Conservation (phyloP, 257 asterid species). For the Solanum sejunctum region DNA sequence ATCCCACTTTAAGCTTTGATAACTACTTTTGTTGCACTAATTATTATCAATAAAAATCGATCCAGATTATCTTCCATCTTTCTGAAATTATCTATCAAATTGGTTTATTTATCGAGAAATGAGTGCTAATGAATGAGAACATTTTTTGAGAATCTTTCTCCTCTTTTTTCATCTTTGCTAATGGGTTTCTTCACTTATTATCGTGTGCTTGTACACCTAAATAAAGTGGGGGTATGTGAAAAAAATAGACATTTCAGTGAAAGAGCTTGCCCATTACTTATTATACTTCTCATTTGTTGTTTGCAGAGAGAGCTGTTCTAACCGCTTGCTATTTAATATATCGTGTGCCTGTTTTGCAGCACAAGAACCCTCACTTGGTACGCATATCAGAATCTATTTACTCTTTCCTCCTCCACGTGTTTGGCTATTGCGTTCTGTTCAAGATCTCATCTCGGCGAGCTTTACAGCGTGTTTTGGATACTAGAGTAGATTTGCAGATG, state of each 20-base stretch:
- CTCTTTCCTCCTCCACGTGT: neutral
- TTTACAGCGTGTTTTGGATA: too few species aligned
- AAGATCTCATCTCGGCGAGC: neutral
- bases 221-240: neutral
- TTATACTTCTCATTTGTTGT: neutral
- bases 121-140: neutral
- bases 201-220: neutral
- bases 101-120: neutral
- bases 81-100: neutral
- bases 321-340: neutral
- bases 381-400: neutral
- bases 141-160: neutral
- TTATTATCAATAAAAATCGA: neutral
- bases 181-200: neutral
- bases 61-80: neutral
- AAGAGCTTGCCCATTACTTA: neutral
- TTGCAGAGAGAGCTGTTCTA: neutral
- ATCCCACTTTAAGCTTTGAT: neutral
- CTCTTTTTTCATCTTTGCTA: neutral
- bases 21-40: neutral
- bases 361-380: neutral
- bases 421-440: neutral
- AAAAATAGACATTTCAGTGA: neutral
- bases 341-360: neutral
- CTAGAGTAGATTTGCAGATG: too few species aligned